Percentiles rank a stretch among this genome's conserved stretches.
These are phyloP conservation scores for Durusdinium trenchii DNA, from an alignment of 73 alveolate genomes.

Conservation along the genomic window DNA sequence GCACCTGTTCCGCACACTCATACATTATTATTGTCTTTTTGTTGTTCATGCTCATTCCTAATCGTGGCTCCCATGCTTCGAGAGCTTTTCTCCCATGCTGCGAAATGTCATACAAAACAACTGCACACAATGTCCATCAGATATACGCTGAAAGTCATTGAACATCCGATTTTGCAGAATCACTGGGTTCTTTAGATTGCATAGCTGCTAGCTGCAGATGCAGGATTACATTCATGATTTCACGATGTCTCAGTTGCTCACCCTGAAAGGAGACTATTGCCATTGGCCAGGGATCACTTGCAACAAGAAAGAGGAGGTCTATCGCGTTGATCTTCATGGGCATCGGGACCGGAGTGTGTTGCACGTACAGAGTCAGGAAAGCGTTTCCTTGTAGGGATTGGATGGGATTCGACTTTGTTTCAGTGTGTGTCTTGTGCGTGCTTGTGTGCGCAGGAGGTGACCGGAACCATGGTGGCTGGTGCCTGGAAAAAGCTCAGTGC, in stretches of 20 bases:
- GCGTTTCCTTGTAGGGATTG: too few relatives aligned
- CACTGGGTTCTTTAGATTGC: background rate
- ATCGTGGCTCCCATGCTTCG: too few relatives aligned
- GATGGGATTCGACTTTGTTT: background rate
- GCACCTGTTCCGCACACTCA: too few relatives aligned
- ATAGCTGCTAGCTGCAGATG: background rate
- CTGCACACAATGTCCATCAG: background rate
- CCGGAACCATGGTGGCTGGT: too few relatives aligned
- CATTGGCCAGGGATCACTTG: background rate
- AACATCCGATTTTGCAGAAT: background rate
- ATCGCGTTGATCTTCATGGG: background rate
- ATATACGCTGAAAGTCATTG: background rate
- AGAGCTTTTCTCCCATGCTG: background rate
- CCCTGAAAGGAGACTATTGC: conserved; percentile 41
- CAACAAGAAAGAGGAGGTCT: background rate
- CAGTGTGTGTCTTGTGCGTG: background rate
- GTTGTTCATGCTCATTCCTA: too few relatives aligned
- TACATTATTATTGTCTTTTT: too few relatives aligned
- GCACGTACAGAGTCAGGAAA: too few relatives aligned
- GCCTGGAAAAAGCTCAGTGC: too few relatives aligned
- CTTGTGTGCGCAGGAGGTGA: background rate
- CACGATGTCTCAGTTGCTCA: too few relatives aligned
- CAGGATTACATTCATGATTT: too few relatives aligned
- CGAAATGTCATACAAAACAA: background rate
- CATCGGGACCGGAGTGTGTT: background rate